phyloP scores from a whole-genome alignment of 2,329 filamentous ascomycete species.

The Nigrospora oryzae region DNA sequence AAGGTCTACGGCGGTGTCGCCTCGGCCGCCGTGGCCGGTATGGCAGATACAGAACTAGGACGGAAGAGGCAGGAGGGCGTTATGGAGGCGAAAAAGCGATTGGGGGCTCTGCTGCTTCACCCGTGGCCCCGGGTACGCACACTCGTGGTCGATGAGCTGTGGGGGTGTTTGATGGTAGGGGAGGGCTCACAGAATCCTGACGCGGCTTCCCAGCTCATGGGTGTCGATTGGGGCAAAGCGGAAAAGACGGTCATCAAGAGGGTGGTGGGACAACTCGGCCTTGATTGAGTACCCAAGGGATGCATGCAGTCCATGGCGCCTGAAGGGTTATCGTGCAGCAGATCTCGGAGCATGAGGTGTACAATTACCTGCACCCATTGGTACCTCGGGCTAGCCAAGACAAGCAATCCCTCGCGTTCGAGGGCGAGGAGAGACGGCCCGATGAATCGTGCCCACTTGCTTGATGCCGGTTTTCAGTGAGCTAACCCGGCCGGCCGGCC shows the following conservation, averaged over 20 bases:
- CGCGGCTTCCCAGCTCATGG: conserved; percentile 26
- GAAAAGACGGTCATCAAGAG: conserved; percentile 34
- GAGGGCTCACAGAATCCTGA: not conserved
- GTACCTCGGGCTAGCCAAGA: too few relatives aligned
- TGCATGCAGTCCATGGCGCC: too few relatives aligned
- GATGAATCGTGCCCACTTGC: too few relatives aligned
- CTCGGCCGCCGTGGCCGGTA: conserved; percentile 7
- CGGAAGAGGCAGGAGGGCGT: conserved; percentile 33
- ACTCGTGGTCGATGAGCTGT: conserved; percentile 52
- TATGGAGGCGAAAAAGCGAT: conserved; percentile 53
- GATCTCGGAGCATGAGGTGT: too few relatives aligned
- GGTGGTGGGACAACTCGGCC: conserved; percentile 21
- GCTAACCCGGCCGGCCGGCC: too few relatives aligned
- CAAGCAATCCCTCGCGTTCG: too few relatives aligned
- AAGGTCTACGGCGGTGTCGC: conserved; percentile 70
- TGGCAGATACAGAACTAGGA: conserved; percentile 7
- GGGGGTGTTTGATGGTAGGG: conserved; percentile 29
- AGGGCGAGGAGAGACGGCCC: too few relatives aligned
- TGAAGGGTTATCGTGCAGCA: too few relatives aligned
- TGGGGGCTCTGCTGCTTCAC: conserved; percentile 68
- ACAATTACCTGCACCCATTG: too few relatives aligned
- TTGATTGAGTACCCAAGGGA: not conserved
- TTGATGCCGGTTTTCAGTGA: too few relatives aligned
- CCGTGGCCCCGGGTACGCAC: conserved; percentile 69
- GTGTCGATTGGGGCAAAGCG: conserved; percentile 51